phyloP scores from a whole-genome alignment of 805 yeast genomes.

The Saccharomycopsis guyanensis region DNA sequence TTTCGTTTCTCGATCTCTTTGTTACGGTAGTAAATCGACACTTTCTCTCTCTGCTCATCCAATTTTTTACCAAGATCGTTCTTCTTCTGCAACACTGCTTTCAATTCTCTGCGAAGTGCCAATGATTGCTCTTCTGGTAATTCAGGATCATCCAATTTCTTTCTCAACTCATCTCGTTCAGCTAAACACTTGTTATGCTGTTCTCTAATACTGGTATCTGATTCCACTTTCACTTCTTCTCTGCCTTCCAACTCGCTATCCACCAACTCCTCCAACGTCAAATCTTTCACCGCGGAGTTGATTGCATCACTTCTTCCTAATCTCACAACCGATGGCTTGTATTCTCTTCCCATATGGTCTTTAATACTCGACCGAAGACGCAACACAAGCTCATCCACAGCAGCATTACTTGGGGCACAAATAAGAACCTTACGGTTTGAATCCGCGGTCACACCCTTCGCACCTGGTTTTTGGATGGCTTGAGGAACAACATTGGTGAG shows the following conservation, averaged over 20 bases:
- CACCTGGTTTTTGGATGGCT: conserved; percentile 29
- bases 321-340: conserved; percentile 68
- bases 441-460: neutral
- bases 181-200: conserved; percentile 44
- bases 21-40: conserved; percentile 59
- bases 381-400: conserved; percentile 89
- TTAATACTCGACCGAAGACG: conserved; percentile 70
- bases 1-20: conserved; percentile 73
- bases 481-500: conserved; percentile 35
- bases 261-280: conserved; percentile 80
- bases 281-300: conserved; percentile 70
- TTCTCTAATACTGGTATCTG: conserved; percentile 42
- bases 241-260: conserved; percentile 46
- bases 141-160: conserved; percentile 27
- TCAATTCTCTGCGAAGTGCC: conserved; percentile 40
- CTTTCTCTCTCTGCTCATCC: conserved; percentile 73
- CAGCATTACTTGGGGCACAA: conserved; percentile 99
- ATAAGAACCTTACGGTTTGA: conserved; percentile 56
- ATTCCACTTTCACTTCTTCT: conserved; percentile 30
- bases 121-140: conserved; percentile 37
- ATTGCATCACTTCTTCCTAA: conserved; percentile 87
- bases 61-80: conserved; percentile 64
- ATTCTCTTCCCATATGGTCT: conserved; percentile 43
- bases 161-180: conserved; percentile 51
- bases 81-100: conserved; percentile 52